Base-by-base conservation (phyloP, 208 protist genomes). In the Leishmania aethiopica region DNA sequence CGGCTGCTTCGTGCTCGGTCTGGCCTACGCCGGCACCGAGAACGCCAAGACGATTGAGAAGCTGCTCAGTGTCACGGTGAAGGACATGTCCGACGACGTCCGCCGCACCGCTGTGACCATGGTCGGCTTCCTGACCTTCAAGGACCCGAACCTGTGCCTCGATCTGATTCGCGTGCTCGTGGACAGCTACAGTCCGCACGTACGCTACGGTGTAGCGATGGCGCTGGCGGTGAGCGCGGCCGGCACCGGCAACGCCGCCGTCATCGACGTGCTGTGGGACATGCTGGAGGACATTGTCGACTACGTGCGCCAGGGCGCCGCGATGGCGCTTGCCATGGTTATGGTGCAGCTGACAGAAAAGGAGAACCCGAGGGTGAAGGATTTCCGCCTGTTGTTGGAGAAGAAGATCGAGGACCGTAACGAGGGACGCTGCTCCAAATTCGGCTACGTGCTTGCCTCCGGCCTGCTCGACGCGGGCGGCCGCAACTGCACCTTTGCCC, bases 131-230 rank as follows among this genome's bases (percentile, higher is more conserved):
- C 78, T 99, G 1, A 94, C 99, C 37, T 98, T 98, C 80, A 98
- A 95, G 76, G 90, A 98, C 75, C 99, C 99, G 51, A 79, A 96
- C 72, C 91, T 99, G 64, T 98, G 97, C 86, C 77, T 98, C 7
- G 93, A 97, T 59, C 85, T 98, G 49, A 89, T 90, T 15, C 88
- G 89, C 70, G 88, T 96, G 37, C 91, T 97, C 32, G 87, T 97
- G 37, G 99, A 99, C 84, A 98, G 91, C 87, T 99, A 99, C 93
- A 99, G 99, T 85, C 98, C 99, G 51, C 99, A 99, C 87, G 99
- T 99, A 25, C 94, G 99, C 74, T 99, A 99, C 88, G 98, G 98
- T 69, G 98, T 99, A 22, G 96, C 99, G 15, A 91, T 99, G 83
- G 99, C 99, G 45, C 91, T 99, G 10, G 99, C 98, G 60, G 96